phyloP scores from a whole-genome alignment of 179 eudicot species.

The Camellia oleifera region DNA sequence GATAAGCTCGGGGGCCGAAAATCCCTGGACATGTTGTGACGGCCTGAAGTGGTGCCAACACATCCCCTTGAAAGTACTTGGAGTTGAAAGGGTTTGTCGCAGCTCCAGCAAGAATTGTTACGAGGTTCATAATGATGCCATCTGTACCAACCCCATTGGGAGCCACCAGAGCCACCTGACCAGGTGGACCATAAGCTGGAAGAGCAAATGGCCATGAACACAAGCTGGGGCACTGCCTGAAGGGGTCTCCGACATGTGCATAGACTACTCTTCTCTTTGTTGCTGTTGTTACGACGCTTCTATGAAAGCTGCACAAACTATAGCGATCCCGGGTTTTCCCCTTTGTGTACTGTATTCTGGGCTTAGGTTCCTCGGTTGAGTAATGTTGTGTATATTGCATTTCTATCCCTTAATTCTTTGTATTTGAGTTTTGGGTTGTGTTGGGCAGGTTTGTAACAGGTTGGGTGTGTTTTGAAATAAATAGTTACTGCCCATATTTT shows the following conservation, averaged over 20 bases:
- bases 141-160: constrained; percentile 28
- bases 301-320: constrained; percentile 12
- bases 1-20: constrained; percentile 26
- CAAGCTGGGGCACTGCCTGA: constrained; percentile 22
- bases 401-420: too few relatives aligned
- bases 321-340: too few relatives aligned
- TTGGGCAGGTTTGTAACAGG: too few relatives aligned
- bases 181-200: constrained; percentile 22
- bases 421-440: too few relatives aligned
- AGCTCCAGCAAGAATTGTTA: constrained; percentile 21
- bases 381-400: too few relatives aligned
- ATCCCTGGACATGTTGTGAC: constrained; percentile 23
- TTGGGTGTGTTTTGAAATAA: too few relatives aligned
- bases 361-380: too few relatives aligned
- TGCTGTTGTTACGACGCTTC: neutral
- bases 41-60: constrained; percentile 24
- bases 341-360: too few relatives aligned
- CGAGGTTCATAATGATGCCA: constrained; percentile 21
- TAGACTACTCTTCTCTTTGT: constrained; percentile 10
- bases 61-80: constrained; percentile 26
- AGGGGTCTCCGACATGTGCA: constrained; percentile 23
- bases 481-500: too few relatives aligned
- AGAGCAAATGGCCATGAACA: constrained; percentile 24
- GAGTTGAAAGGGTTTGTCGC: constrained; percentile 23
- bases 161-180: constrained; percentile 15